Conservation (phyloP, 2,329 filamentous ascomycete genomes). For the Penicillium polonicum region DNA sequence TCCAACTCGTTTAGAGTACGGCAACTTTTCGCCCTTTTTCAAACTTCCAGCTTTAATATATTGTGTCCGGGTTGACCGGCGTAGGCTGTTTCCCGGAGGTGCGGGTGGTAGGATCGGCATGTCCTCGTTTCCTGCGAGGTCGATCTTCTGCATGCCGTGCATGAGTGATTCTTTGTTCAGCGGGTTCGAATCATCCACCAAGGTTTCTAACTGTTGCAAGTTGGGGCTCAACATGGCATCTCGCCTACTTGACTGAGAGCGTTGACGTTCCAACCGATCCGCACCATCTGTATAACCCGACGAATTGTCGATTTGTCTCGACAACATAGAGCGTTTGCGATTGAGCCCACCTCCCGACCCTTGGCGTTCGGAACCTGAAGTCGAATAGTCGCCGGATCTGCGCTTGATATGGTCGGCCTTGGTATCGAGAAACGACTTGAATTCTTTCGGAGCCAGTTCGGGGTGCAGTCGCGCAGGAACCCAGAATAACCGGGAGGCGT, state of each 20-base stretch:
- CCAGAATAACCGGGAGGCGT: conserved; percentile 88
- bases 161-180: conserved; percentile 61
- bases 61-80: conserved; percentile 86
- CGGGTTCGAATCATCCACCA: conserved; percentile 76
- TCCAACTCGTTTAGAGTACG: conserved; percentile 71
- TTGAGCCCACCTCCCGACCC: conserved; percentile 61
- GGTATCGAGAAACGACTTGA: conserved; percentile 94
- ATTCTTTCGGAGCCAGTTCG: conserved; percentile 90
- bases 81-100: conserved; percentile 71
- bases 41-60: conserved; percentile 81
- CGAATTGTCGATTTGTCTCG: conserved; percentile 79
- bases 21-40: conserved; percentile 71
- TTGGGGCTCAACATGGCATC: conserved; percentile 60
- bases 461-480: conserved; percentile 92
- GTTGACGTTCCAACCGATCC: conserved; percentile 72
- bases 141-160: conserved; percentile 44
- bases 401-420: conserved; percentile 86
- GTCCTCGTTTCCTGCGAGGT: conserved; percentile 59
- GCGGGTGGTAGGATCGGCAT: conserved; percentile 80
- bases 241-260: conserved; percentile 57
- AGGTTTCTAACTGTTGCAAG: conserved; percentile 68
- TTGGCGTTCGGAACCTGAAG: conserved; percentile 55
- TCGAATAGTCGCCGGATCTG: conserved; percentile 69
- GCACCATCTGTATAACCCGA: conserved; percentile 78
- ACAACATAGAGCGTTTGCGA: conserved; percentile 94